These are phyloP conservation scores for Xylariaceae sp. DNA, from an alignment of 2,329 filamentous ascomycete species.

Conservation along the genomic window DNA sequence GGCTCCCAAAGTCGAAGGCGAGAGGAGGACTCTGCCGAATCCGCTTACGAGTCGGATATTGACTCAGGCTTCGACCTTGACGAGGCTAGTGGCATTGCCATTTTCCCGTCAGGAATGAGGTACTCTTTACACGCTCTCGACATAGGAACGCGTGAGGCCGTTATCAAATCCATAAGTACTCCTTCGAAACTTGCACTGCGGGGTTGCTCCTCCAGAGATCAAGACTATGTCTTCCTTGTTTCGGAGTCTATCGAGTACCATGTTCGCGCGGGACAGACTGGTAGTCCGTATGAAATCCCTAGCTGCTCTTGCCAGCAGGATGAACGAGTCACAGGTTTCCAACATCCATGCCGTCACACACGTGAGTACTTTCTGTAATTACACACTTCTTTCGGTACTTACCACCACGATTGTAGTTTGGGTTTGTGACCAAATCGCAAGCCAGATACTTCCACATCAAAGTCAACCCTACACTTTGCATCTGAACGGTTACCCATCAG, in stretches of 20 bases:
- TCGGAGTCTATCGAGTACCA: conserved; percentile 59
- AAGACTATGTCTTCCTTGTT: conserved; percentile 62
- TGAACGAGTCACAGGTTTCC: conserved; percentile 31
- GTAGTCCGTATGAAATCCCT: conserved; percentile 48
- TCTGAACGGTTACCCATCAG: conserved; percentile 49
- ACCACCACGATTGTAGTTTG: conserved; percentile 43
- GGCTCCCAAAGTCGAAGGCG: conserved; percentile 40
- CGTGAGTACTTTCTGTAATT: not conserved
- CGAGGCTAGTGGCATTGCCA: conserved; percentile 43
- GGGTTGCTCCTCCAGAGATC: conserved; percentile 53
- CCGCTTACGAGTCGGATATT: conserved; percentile 32
- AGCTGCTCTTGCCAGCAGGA: conserved; percentile 53
- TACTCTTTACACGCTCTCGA: conserved; percentile 44
- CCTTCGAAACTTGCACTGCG: conserved; percentile 57
- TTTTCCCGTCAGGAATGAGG: conserved; percentile 44
- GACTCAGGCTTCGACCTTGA: conserved; percentile 43
- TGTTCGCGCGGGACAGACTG: conserved; percentile 53
- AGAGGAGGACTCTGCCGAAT: conserved; percentile 31
- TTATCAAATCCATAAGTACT: conserved; percentile 54
- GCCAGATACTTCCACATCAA: conserved; percentile 52
- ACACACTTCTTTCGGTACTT: not conserved
- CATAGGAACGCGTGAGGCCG: conserved; percentile 43
- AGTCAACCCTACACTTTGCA: conserved; percentile 51
- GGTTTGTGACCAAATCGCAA: conserved; percentile 59
- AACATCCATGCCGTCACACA: conserved; percentile 53